A percentile compares a stretch with the other conserved stretches of the same genome.
These are phyloP conservation scores for Dictyostelium purpureum DNA, from an alignment of 78 protist species.

Conservation along the genomic window DNA sequence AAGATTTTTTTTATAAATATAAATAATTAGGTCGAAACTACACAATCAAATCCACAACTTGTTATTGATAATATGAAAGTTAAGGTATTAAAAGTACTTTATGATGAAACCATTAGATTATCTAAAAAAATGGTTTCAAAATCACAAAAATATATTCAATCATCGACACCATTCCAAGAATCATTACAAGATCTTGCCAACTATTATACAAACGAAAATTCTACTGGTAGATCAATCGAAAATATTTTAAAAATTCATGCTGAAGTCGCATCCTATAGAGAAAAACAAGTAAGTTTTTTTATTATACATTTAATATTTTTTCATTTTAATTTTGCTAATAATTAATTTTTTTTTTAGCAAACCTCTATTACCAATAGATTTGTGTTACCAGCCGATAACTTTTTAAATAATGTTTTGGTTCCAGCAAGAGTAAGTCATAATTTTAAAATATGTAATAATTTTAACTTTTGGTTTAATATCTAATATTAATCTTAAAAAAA, in stretches of 20 bases:
- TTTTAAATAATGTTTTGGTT: not conserved
- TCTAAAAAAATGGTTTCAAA: conserved; percentile 30
- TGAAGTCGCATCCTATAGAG: conserved; percentile 2
- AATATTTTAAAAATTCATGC: not conserved
- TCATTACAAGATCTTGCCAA: conserved; percentile 3
- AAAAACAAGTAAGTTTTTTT: not conserved
- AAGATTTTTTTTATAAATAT: not conserved
- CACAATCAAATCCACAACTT: conserved; percentile 51
- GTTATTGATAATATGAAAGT: conserved; percentile 42
- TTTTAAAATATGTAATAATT: not conserved
- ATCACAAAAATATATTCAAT: not conserved
- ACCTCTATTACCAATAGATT: conserved; percentile 45
- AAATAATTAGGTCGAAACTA: conserved; percentile 8
- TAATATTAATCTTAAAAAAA: not conserved
- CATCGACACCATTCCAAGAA: not conserved
- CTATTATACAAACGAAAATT: conserved; percentile 7
- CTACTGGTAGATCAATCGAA: conserved; percentile 39
- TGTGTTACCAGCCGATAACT: conserved; percentile 52
- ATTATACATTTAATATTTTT: not conserved
- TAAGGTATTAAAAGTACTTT: conserved; percentile 46
- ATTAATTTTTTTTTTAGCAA: conserved; percentile 11
- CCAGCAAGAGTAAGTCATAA: conserved; percentile 49
- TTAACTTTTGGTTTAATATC: not conserved
- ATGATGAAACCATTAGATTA: conserved; percentile 46
- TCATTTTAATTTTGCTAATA: not conserved